Evolutionary conservation across 371 early-diverging fungal genomes (phyloP).

Genomic region (Haplosporangium sp.): DNA sequence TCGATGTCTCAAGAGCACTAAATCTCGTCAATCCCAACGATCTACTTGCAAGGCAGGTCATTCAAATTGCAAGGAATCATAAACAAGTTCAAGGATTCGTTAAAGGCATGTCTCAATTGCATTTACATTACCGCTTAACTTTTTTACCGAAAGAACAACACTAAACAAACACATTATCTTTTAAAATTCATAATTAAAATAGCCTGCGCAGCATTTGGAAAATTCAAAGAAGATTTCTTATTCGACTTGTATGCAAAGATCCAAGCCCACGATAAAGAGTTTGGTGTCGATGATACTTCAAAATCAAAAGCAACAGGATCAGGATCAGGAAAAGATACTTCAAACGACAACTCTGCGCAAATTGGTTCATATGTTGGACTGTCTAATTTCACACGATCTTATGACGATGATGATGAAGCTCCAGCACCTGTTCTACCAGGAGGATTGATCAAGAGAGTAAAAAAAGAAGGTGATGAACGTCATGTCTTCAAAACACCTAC

Average conservation of each 20-base stretch:
- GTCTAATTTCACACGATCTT: constrained; percentile 34
- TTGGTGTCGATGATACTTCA: constrained; percentile 32
- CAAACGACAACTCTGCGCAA: not conserved
- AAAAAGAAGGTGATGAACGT: constrained; percentile 54
- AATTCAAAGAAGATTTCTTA: constrained; percentile 67
- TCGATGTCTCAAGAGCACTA: constrained; percentile 69
- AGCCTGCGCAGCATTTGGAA: constrained; percentile 73
- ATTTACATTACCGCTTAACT: not conserved
- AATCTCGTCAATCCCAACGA: constrained; percentile 72
- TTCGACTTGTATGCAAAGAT: constrained; percentile 59
- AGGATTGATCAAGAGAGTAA: constrained; percentile 36
- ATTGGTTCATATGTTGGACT: constrained; percentile 20
- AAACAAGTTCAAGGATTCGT: constrained; percentile 63
- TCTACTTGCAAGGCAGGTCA: constrained; percentile 67
- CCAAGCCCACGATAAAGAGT: constrained; percentile 57
- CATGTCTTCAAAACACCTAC: constrained; percentile 74
- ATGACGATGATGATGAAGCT: constrained; percentile 33
- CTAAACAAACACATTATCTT: not conserved
- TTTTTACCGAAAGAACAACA: not conserved
- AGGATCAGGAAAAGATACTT: not conserved
- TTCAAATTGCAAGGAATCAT: constrained; percentile 69
- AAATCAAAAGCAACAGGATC: constrained; percentile 11
- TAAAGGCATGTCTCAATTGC: constrained; percentile 53
- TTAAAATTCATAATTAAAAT: not conserved
- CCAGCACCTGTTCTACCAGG: constrained; percentile 39